Conservation (phyloP, 768 basidiomycete species). For the Mycena crocata region DNA sequence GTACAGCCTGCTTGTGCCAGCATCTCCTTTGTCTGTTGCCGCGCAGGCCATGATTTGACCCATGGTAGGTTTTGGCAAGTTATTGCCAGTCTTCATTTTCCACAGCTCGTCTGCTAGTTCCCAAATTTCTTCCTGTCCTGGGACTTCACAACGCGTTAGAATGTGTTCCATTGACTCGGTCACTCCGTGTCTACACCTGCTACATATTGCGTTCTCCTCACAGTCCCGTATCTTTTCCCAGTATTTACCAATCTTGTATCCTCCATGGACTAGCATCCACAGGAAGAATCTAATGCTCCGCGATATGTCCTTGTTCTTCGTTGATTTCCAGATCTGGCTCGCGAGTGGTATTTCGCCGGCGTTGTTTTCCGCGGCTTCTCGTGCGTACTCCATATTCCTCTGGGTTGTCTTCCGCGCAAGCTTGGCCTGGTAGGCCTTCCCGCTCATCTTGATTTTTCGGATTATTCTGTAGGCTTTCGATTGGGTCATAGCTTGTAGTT, state of each 20-base stretch:
- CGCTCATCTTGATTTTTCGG: not conserved
- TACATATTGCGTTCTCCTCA: not conserved
- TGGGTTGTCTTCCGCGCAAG: not conserved
- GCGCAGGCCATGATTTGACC: no score
- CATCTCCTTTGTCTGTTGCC: not conserved
- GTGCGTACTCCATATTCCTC: not conserved
- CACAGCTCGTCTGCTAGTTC: not conserved
- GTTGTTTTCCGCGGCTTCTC: not conserved
- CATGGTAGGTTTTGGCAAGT: not conserved
- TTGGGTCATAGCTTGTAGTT: not conserved
- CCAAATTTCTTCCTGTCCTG: not conserved
- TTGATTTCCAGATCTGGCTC: not conserved
- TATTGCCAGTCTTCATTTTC: not conserved
- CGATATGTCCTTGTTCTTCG: not conserved
- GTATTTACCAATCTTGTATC: not conserved
- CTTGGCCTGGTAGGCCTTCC: not conserved
- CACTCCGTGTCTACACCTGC: not conserved
- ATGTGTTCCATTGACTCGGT: not conserved
- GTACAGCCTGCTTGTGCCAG: not conserved
- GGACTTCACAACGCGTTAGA: not conserved
- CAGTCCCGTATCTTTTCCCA: not conserved
- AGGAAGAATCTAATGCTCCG: not conserved
- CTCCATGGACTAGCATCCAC: not conserved
- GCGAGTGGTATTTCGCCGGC: not conserved
- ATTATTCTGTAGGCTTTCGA: not conserved